These are phyloP conservation scores for Euphorbia celastroides DNA, from an alignment of 441 rosid genomes.

Conservation along the genomic window DNA sequence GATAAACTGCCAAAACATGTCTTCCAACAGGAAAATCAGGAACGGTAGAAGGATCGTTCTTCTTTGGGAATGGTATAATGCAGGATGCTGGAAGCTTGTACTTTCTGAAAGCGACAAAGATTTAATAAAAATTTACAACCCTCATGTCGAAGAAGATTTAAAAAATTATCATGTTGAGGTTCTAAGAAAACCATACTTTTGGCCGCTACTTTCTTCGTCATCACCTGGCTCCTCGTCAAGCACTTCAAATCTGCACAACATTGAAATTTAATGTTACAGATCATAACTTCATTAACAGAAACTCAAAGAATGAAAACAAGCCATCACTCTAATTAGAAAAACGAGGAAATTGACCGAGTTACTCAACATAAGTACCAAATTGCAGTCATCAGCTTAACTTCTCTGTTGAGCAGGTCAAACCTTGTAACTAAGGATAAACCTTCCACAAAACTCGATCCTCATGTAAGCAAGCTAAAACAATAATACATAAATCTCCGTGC, in stretches of 20 bases:
- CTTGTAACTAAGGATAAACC: conserved; percentile 5
- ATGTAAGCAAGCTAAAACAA: neutral
- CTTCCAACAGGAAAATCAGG: conserved; percentile 61
- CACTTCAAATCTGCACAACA: conserved; percentile 66
- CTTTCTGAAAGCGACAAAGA: conserved; percentile 40
- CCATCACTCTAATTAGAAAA: neutral
- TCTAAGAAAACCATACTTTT: conserved; percentile 42
- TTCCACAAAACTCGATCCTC: neutral
- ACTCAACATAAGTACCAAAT: neutral
- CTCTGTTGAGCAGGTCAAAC: neutral
- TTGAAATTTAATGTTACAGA: conserved; percentile 5
- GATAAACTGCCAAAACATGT: conserved; percentile 93
- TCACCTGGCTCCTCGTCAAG: conserved; percentile 96
- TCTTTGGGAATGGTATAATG: conserved; percentile 84
- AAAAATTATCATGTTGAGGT: conserved; percentile 1
- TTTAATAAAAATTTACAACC: conserved; percentile 12
- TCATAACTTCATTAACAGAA: neutral
- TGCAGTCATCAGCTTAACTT: neutral
- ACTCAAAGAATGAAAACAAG: neutral
- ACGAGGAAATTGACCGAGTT: neutral
- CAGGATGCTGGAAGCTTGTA: conserved; percentile 78
- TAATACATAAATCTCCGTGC: neutral
- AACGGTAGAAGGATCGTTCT: conserved; percentile 49
- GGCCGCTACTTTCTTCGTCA: conserved; percentile 77
- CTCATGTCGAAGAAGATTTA: neutral